Base-by-base conservation (phyloP, 306 rosid species). In the Macrotyloma uniflorum region DNA sequence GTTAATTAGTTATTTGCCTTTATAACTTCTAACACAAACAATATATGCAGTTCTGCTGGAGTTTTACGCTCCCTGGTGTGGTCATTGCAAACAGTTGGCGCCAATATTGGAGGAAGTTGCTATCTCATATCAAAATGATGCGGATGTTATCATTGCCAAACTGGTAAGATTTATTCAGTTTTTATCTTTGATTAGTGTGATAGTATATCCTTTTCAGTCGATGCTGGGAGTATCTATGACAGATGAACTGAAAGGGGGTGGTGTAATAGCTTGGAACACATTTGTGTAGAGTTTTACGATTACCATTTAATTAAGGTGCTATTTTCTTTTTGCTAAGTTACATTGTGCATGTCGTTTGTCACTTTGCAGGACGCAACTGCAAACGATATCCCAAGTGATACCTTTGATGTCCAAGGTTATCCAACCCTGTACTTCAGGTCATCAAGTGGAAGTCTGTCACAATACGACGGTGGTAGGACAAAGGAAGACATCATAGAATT, bases 41-140 rank as follows among this genome's bases (percentile, higher is more conserved):
- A 66, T 33, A 66, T 33, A 6, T 83, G 76, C 97, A 96, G 98
- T 96, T 79, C 82, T 96, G 70, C 57, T 96, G 0, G 99, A 93
- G 84, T 93, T 96, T 59, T 96, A 96, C 83, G 95, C 99, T 72
- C 99, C 99, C 10, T 91, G 98, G 98, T 96, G 99, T 40, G 94
- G 97, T 38, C 98, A 93, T 61, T 96, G 99, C 93, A 96, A 96
- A 73, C 76, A 87, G 61, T 84, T 96, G 77, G 97, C 98, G 71
- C 99, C 99, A 55, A 93, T 90, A 26, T 83, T 90, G 82, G 99
- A 96, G 10, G 99, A 96, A 89, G 90, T 96, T 79, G 98, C 96
- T 58, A 64, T 86, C 75, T 89, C 91, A 28, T 91, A 72, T 49
- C 91, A 89, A 86, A 89, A 59, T 10, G 97, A 93, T 58, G 80